Evolutionary conservation across 257 asterid species (phyloP), one percentile per base, ranked within the genome.

Genomic region (Paraleonurus japonicus): DNA sequence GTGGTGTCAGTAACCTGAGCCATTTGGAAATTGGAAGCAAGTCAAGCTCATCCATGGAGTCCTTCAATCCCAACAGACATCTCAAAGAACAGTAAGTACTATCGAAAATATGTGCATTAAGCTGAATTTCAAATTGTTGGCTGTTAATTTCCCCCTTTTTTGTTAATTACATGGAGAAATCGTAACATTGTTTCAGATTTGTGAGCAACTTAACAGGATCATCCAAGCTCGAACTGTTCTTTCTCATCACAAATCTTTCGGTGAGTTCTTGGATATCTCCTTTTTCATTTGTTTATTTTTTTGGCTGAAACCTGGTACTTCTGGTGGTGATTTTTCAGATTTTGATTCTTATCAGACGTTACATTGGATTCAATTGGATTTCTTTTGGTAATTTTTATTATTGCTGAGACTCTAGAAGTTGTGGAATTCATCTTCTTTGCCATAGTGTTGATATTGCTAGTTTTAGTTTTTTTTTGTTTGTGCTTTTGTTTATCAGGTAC

Each of bases 131-230:
- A 48, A 30, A n/a, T 19, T 76, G 13, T 8, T 30, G 1, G 53
- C 51, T 70, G 28, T 17, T 11, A 41, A 61, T 5, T 41, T 15
- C 55, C 61, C 45, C 1, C 1, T 22, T 28, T 8, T 13, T 68
- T 67, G 33, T 11, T 35, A 8, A 57, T 59, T 62, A 41, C 26
- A 28, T 47, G 2, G 61, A 20, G 5, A 51, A 27, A 69, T 33
- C 3, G 7, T 13, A 28, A 43, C 20, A 39, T 61, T 39, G 50
- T 53, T 59, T 65, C 91, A 92, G 96, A 79, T 92, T 87, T 35
- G 98, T 92, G 77, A 89, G 96, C 89, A 88, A 88, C 84, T 78
- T 88, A 67, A 74, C 78, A 1, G 96, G 96, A 66, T 85, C 96
- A 58, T 88, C 96, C 27, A 84, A 75, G 86, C 74, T 75, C 63